Conservation (phyloP, 768 basidiomycete genomes). For the Naematelia aurantialba region DNA sequence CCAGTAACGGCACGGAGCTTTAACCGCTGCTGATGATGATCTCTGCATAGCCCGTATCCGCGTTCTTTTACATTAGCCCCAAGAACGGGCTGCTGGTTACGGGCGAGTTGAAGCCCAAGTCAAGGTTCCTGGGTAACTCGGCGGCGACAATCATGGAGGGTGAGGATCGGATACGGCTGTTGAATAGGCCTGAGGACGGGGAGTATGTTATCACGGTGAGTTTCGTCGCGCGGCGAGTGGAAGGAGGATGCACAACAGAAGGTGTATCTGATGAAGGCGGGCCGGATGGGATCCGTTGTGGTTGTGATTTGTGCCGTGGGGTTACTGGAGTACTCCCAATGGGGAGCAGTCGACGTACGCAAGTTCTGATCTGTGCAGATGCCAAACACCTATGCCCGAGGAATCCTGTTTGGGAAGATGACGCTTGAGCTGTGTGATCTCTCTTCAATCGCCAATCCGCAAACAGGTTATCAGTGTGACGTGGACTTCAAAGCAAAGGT, state of each 20-base stretch:
- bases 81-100: conserved; percentile 79
- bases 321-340: conserved; percentile 8
- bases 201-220: conserved; percentile 57
- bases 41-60: conserved; percentile 56
- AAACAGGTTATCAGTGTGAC: conserved; percentile 68
- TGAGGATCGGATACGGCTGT: conserved; percentile 78
- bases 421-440: conserved; percentile 90
- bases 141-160: conserved; percentile 96
- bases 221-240: conserved; percentile 32
- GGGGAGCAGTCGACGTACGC: not conserved
- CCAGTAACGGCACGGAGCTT: too few relatives aligned
- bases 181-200: conserved; percentile 80
- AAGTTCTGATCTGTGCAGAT: conserved; percentile 59
- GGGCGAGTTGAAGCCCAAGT: conserved; percentile 88
- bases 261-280: too few relatives aligned
- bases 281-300: too few relatives aligned
- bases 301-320: too few relatives aligned
- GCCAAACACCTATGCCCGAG: conserved; percentile 86
- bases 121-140: conserved; percentile 89
- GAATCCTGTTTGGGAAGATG: conserved; percentile 63
- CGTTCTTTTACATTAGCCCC: conserved; percentile 94
- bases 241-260: too few relatives aligned
- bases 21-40: not conserved
- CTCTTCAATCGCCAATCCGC: conserved; percentile 77
- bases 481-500: conserved; percentile 98